phyloP scores from a whole-genome alignment of 1,284 basidiomycete species.

The Paramarasmius palmivorus region DNA sequence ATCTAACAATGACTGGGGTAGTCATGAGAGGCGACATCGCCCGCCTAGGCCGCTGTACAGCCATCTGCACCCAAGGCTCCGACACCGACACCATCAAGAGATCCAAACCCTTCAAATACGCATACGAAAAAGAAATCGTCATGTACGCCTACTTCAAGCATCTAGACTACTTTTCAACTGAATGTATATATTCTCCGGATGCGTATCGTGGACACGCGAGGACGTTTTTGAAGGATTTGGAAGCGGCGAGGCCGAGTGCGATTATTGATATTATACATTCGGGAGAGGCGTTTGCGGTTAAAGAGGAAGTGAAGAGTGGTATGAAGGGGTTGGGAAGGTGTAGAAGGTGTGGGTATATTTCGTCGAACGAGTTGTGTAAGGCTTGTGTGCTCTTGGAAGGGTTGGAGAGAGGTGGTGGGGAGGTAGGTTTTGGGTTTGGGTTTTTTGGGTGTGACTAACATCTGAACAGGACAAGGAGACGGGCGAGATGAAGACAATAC shows the following conservation, averaged over 20 bases:
- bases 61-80: constrained; percentile 91
- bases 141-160: constrained; percentile 99
- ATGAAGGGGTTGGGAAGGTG: constrained; percentile 87
- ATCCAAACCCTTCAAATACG: constrained; percentile 98
- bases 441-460: background rate
- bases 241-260: constrained; percentile 89
- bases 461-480: constrained; percentile 58
- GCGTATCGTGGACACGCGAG: constrained; percentile 97
- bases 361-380: constrained; percentile 91
- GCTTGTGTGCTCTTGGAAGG: constrained; percentile 90
- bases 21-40: constrained; percentile 98
- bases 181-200: constrained; percentile 98
- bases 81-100: constrained; percentile 95
- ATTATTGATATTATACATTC: constrained; percentile 99
- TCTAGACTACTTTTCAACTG: constrained; percentile 98
- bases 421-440: constrained; percentile 53
- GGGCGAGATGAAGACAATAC: constrained; percentile 65
- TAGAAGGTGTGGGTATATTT: constrained; percentile 88
- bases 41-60: constrained; percentile 89
- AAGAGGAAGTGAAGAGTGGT: constrained; percentile 73
- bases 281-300: constrained; percentile 85
- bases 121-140: constrained; percentile 99
- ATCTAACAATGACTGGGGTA: constrained; percentile 33
- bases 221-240: constrained; percentile 93
- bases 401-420: constrained; percentile 80